Conservation (phyloP, 1,284 basidiomycete species). For the Tylopilus orsonianus region DNA sequence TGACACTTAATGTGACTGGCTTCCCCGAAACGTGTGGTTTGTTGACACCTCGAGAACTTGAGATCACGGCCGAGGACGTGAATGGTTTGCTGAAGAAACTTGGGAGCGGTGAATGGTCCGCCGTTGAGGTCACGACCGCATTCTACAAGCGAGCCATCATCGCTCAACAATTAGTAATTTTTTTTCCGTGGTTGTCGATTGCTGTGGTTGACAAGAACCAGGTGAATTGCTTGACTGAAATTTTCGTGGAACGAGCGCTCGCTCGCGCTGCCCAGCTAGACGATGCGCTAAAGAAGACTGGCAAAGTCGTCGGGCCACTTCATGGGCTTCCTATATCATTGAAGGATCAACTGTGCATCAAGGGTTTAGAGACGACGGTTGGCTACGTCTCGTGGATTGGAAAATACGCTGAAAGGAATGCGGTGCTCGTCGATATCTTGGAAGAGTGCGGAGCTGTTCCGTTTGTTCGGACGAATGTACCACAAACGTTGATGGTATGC, state of each 20-base stretch:
- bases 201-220: conserved; percentile 32
- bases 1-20: conserved; percentile 41
- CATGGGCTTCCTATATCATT: conserved; percentile 64
- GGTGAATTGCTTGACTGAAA: conserved; percentile 57
- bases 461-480: conserved; percentile 71
- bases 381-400: conserved; percentile 71
- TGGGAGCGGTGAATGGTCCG: conserved; percentile 39
- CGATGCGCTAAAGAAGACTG: conserved; percentile 42
- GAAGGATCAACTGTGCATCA: conserved; percentile 59
- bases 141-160: conserved; percentile 61
- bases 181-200: not conserved
- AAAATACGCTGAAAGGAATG: conserved; percentile 50
- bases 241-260: conserved; percentile 53
- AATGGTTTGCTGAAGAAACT: conserved; percentile 41
- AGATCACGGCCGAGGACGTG: conserved; percentile 50
- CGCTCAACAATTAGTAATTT: conserved; percentile 55
- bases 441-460: conserved; percentile 63
- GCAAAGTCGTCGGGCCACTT: conserved; percentile 53
- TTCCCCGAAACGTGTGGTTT: conserved; percentile 46
- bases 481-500: conserved; percentile 62
- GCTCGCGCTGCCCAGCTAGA: conserved; percentile 54
- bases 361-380: conserved; percentile 53
- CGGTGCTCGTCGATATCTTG: conserved; percentile 60
- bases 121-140: conserved; percentile 50
- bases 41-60: conserved; percentile 45